Conservation (phyloP, 208 protist genomes). For the Acanthamoeba healyi region DNA sequence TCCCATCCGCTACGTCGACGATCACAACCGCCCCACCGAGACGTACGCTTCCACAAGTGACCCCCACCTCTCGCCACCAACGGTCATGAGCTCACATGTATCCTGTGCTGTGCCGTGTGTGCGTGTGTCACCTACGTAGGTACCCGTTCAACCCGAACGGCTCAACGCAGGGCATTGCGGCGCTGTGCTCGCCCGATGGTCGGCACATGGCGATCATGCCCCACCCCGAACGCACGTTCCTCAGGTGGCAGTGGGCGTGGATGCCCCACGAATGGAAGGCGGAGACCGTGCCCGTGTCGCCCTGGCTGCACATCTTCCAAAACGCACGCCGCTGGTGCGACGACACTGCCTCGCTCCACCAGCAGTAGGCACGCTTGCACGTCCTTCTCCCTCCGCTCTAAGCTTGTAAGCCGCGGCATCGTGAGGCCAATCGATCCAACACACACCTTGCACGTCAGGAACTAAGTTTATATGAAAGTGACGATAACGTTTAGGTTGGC, state of each 20-base stretch:
- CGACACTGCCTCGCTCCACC: not conserved
- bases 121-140: not conserved
- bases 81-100: not conserved
- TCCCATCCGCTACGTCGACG: constrained; percentile 88
- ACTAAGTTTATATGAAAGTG: no score
- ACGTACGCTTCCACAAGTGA: constrained; percentile 88
- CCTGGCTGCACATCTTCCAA: constrained; percentile 88
- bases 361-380: not conserved
- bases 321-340: constrained; percentile 83
- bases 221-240: constrained; percentile 86
- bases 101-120: no score
- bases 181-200: constrained; percentile 87
- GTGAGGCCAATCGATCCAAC: no score
- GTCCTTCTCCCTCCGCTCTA: no score
- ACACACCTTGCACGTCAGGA: no score
- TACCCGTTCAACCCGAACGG: constrained; percentile 91
- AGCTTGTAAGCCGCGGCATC: no score
- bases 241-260: constrained; percentile 88
- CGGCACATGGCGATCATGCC: constrained; percentile 91
- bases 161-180: constrained; percentile 87
- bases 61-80: constrained; percentile 83
- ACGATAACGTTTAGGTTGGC: no score
- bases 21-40: constrained; percentile 67
- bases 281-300: constrained; percentile 61
- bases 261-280: constrained; percentile 77